Evolutionary conservation across 2,329 filamentous ascomycete species (phyloP), one percentile per base, ranked within the genome.

Genomic region (Pseudophaeomoniella oleicola): DNA sequence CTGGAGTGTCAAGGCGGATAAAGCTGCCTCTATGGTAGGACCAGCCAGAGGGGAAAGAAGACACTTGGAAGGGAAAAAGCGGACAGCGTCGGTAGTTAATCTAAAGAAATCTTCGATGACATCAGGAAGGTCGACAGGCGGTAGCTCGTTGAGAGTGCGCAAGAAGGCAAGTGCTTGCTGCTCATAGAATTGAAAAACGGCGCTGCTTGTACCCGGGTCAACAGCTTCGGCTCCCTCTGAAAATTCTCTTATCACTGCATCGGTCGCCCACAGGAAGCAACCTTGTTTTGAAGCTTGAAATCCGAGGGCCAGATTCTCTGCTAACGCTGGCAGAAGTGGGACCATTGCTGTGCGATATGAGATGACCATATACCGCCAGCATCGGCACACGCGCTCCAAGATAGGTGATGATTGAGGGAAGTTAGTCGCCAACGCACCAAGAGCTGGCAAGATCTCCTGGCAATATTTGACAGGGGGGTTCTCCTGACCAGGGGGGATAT

Each of bases 241-340:
- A 53, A 96, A 98, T 56, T 98, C 90, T 40, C 90, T 81, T 18
- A 98, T 72, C 43, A 98, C 92, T 5, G 88, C 85, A 45, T 87
- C 83, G 2, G 88, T 94, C 1, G 90, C 88, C 90, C 90, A 98
- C n/a, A 98, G 68, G 69, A 98, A 98, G 56, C 88, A 94, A 10
- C 90, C 90, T 59, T 98, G 88, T 42, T 78, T 75, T 9, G 88
- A 94, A 13, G 73, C 71, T 38, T 81, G 72, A 55, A 98, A 98
- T 3, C 88, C 87, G 44, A 70, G 71, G 1, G 84, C 84, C 39
- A 98, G 72, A 58, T 88, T 92, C 48, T 88, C 82, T 13, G 90
- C 92, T 59, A 98, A 76, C 14, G 76, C 72, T 1, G 82, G 81
- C 32, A 98, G 69, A 32, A 98, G 63, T 16, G 88, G 86, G 11